These are phyloP conservation scores for Platanus orientalis DNA, from an alignment of 164 flowering plant species.

Conservation along the genomic window DNA sequence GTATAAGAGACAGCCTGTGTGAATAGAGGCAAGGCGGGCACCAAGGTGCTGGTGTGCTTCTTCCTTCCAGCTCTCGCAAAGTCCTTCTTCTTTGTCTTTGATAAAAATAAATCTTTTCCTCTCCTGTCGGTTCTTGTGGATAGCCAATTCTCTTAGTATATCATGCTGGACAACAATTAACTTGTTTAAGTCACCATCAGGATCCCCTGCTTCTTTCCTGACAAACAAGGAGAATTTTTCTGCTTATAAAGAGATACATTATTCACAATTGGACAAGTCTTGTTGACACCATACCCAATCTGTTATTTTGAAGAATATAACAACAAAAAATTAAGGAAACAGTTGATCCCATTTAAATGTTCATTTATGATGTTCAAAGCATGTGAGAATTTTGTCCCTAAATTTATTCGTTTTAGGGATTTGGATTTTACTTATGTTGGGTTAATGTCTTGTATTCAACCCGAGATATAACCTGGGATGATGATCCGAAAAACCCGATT, in stretches of 20 bases:
- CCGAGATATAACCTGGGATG: no score
- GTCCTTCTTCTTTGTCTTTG: constrained; percentile 19
- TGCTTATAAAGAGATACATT: not conserved
- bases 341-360: not conserved
- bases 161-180: constrained; percentile 38
- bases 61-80: constrained; percentile 23
- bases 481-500: no score
- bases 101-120: constrained; percentile 24
- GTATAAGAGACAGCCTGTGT: constrained; percentile 32
- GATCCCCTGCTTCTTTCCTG: constrained; percentile 33
- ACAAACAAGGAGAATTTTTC: not conserved
- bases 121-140: constrained; percentile 19
- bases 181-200: constrained; percentile 24
- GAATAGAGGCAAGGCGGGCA: constrained; percentile 37
- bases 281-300: not conserved
- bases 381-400: no score
- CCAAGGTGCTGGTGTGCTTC: constrained; percentile 8
- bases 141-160: constrained; percentile 43
- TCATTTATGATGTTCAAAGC: not conserved
- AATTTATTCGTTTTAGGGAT: not conserved
- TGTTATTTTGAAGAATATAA: constrained; percentile 3
- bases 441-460: no score
- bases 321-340: not conserved
- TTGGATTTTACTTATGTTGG: not conserved
- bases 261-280: not conserved